Percentiles rank a stretch among this genome's conserved stretches.
These are phyloP conservation scores for Lagenidium sp. DNA, from an alignment of 352 stramenopile genomes.

Conservation along the genomic window DNA sequence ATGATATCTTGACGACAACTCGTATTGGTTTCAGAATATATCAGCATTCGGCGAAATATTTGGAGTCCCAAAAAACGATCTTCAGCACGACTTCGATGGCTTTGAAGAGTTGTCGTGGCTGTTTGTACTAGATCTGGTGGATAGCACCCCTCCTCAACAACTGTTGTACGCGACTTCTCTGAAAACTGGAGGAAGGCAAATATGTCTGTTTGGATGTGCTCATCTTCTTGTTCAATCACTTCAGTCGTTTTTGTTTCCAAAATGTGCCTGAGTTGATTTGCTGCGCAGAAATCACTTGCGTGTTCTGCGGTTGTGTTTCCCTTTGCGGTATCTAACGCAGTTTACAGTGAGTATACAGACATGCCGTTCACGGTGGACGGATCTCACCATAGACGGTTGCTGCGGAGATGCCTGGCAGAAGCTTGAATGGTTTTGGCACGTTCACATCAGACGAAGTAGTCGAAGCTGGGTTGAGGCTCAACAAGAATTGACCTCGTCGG, in stretches of 20 bases:
- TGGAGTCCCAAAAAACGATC: slow-evolving; percentile 51
- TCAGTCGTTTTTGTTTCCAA: slow-evolving; percentile 71
- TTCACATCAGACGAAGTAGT: slow-evolving; percentile 21
- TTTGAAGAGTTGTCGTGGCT: slow-evolving; percentile 35
- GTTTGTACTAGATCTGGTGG: slow-evolving; percentile 22
- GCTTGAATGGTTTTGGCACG: slow-evolving; percentile 54
- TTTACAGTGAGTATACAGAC: too few relatives aligned
- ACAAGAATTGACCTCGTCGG: slow-evolving; percentile 49
- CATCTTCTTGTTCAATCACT: slow-evolving; percentile 77
- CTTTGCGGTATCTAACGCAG: too few relatives aligned
- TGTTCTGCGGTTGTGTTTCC: too few relatives aligned
- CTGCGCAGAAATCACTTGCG: too few relatives aligned
- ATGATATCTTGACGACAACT: slow-evolving; percentile 63
- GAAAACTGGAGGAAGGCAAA: slow-evolving; percentile 68
- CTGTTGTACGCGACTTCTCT: slow-evolving; percentile 1
- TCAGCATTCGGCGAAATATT: slow-evolving; percentile 52
- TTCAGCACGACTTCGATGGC: slow-evolving; percentile 36
- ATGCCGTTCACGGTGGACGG: neutral
- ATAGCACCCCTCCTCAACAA: neutral
- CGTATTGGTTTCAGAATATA: slow-evolving; percentile 42
- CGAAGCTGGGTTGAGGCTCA: slow-evolving; percentile 41
- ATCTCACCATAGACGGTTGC: slow-evolving; percentile 38
- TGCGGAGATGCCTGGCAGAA: slow-evolving; percentile 64
- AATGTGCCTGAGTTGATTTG: slow-evolving; percentile 48
- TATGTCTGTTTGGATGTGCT: slow-evolving; percentile 70